Evolutionary conservation across 805 yeast species (phyloP).

Genomic region (Sungouiella thailandica): DNA sequence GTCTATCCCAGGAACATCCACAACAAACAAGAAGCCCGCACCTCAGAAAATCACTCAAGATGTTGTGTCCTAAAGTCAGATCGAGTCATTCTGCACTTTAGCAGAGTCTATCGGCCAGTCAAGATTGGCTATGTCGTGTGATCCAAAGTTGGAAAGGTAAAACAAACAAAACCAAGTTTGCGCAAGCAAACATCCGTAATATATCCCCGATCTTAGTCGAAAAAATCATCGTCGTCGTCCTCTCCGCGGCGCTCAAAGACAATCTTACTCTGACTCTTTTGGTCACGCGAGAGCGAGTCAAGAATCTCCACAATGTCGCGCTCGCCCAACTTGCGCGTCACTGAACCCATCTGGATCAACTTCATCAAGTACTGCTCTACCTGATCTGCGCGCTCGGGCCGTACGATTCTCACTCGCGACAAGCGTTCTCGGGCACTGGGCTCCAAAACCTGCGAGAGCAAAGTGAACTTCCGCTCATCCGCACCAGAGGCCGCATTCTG

Average conservation of each 20-base stretch:
- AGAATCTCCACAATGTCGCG: conserved; percentile 76
- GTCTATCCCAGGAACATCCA: no score
- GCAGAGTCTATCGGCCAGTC: no score
- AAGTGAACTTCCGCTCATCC: conserved; percentile 36
- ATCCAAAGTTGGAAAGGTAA: no score
- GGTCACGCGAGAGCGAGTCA: conserved; percentile 76
- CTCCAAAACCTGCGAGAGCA: conserved; percentile 66
- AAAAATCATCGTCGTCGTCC: conserved; percentile 26
- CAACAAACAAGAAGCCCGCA: no score
- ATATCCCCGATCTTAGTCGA: no score
- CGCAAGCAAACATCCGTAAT: no score
- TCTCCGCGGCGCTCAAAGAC: conserved; percentile 47
- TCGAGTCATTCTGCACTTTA: no score
- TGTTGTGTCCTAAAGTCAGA: no score
- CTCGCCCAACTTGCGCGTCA: conserved; percentile 71
- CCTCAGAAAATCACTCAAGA: no score
- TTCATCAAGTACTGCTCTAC: conserved; percentile 77
- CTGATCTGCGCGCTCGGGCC: conserved; percentile 85
- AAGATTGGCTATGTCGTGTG: no score
- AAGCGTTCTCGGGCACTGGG: conserved; percentile 84
- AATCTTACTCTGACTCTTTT: conserved; percentile 60
- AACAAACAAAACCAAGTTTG: no score
- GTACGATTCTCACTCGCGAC: conserved; percentile 79
- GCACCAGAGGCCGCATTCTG: conserved; percentile 10
- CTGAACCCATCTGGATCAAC: conserved; percentile 71